A percentile compares a stretch with the other conserved stretches of the same genome.
Conservation (phyloP, 139 green algal species). For the Picochlorum sp. region DNA sequence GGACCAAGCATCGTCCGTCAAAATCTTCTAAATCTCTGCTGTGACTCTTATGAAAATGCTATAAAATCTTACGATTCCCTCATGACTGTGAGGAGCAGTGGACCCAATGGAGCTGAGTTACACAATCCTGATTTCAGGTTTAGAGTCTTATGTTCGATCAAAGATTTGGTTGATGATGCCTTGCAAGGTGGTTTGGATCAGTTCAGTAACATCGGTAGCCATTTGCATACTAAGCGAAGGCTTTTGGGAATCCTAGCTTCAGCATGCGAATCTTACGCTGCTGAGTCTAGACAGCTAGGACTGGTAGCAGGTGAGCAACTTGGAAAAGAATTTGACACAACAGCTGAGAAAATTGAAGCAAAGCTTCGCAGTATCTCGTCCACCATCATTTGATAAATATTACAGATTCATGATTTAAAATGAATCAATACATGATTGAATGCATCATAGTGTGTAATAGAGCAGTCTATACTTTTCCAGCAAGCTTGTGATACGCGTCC, state of each 20-base stretch:
- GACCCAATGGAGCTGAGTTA: conserved; percentile 20
- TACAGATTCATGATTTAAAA: no score
- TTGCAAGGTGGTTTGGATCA: conserved; percentile 8
- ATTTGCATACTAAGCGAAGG: conserved; percentile 8
- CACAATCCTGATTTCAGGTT: conserved; percentile 26
- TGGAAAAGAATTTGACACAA: conserved; percentile 6
- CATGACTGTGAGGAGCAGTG: conserved; percentile 17
- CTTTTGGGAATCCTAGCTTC: conserved; percentile 20
- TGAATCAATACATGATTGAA: no score
- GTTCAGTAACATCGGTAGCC: background rate
- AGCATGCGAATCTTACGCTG: conserved; percentile 28
- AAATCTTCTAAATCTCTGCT: conserved; percentile 3
- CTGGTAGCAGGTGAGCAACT: conserved; percentile 5
- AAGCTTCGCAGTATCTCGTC: background rate
- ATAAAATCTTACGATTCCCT: conserved; percentile 25
- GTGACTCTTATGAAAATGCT: conserved; percentile 21
- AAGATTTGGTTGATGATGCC: conserved; percentile 6
- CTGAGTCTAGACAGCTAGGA: conserved; percentile 5
- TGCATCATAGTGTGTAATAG: no score
- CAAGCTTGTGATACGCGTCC: no score
- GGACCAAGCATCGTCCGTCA: background rate
- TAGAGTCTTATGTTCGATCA: conserved; percentile 22
- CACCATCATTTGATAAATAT: no score
- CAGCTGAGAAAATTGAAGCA: background rate
- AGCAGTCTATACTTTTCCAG: no score